These are phyloP conservation scores for Monosporozyma unispora DNA, from an alignment of 805 yeast genomes.

Conservation along the genomic window DNA sequence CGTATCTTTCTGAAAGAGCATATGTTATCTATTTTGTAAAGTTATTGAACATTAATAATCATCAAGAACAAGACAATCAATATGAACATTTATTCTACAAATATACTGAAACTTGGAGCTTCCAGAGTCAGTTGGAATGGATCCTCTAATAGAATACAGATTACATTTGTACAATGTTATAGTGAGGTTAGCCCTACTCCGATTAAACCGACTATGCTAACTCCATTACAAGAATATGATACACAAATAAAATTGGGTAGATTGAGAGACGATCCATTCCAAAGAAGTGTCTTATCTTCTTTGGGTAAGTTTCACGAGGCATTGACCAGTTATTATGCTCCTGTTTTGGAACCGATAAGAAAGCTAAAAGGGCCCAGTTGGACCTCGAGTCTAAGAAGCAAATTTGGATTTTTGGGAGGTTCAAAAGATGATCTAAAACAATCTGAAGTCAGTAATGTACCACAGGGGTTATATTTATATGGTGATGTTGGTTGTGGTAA, in stretches of 20 bases:
- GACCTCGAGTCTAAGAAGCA: not conserved
- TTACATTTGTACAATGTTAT: not conserved
- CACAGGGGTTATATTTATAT: slow-evolving; percentile 80
- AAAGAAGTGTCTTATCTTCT: slow-evolving; percentile 58
- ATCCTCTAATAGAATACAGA: not conserved
- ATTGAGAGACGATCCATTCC: slow-evolving; percentile 68
- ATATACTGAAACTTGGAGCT: not conserved
- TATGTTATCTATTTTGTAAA: not conserved
- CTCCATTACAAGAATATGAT: slow-evolving; percentile 48
- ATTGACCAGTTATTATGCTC: slow-evolving; percentile 52
- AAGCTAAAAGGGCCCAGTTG: slow-evolving; percentile 32
- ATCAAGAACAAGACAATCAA: not conserved
- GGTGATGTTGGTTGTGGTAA: slow-evolving; percentile 99
- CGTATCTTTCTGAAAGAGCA: not conserved
- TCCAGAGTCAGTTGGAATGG: not conserved
- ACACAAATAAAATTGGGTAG: slow-evolving; percentile 39
- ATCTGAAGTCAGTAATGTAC: slow-evolving; percentile 23
- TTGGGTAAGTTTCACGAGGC: slow-evolving; percentile 51
- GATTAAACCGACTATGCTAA: slow-evolving; percentile 4
- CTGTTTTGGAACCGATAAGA: slow-evolving; percentile 27
- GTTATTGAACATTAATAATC: not conserved
- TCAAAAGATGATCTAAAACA: not conserved
- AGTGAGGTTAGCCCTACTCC: not conserved
- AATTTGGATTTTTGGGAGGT: not conserved
- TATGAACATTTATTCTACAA: not conserved